phyloP scores from a whole-genome alignment of 352 stramenopile species.

The Bremia lactucae region DNA sequence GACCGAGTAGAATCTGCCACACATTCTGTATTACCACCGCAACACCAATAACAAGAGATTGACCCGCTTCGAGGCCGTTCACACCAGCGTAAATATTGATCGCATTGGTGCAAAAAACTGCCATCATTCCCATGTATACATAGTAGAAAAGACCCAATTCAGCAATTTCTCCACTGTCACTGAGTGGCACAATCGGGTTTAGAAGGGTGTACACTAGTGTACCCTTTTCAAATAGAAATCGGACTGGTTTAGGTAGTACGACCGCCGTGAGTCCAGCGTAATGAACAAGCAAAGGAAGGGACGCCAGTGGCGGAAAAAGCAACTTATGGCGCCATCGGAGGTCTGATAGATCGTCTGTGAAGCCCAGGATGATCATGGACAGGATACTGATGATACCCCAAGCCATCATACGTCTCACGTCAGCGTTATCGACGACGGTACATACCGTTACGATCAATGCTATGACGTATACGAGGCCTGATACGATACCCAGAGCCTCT shows the following conservation, averaged over 20 bases:
- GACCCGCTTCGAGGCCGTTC: constrained; percentile 96
- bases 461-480: constrained; percentile 74
- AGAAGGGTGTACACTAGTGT: constrained; percentile 46
- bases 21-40: constrained; percentile 93
- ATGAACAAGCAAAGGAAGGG: constrained; percentile 92
- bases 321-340: constrained; percentile 94
- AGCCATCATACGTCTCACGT: constrained; percentile 68
- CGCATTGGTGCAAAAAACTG: constrained; percentile 99
- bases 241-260: constrained; percentile 85
- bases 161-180: constrained; percentile 77
- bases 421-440: constrained; percentile 47
- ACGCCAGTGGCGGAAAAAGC: constrained; percentile 92
- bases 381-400: constrained; percentile 77
- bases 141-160: constrained; percentile 93
- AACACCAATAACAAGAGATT: constrained; percentile 88
- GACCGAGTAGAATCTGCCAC: constrained; percentile 84
- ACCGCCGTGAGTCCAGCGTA: constrained; percentile 94
- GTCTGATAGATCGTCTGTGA: constrained; percentile 94
- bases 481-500: constrained; percentile 83
- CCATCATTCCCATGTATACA: constrained; percentile 97
- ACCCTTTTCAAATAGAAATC: constrained; percentile 61
- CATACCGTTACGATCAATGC: constrained; percentile 61
- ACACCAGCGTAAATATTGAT: constrained; percentile 99
- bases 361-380: constrained; percentile 90
- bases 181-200: constrained; percentile 52